Evolutionary conservation across 2,329 filamentous ascomycete genomes (phyloP).

Genomic region (Aplosporella prunicola): DNA sequence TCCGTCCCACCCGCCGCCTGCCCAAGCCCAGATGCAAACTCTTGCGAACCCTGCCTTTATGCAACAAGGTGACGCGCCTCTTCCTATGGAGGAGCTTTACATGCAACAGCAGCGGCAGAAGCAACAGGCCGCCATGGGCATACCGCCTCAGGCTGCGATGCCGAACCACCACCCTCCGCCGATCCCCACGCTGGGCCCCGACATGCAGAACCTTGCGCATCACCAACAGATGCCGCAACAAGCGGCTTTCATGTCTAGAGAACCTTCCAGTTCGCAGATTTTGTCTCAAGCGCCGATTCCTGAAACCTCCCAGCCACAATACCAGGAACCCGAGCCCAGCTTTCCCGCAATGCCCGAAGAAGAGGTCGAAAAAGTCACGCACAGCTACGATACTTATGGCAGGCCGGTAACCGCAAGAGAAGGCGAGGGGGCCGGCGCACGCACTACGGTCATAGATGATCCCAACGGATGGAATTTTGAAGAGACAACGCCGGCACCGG

Average conservation of each 20-base stretch:
- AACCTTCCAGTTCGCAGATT: conserved; percentile 33
- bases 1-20: conserved; percentile 51
- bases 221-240: conserved; percentile 30
- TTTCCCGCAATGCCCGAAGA: conserved; percentile 42
- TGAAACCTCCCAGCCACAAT: conserved; percentile 24
- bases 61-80: conserved; percentile 43
- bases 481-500: conserved; percentile 55
- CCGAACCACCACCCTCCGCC: conserved; percentile 56
- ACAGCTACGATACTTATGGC: conserved; percentile 50
- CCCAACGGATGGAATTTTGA: conserved; percentile 88
- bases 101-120: conserved; percentile 47
- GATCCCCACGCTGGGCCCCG: conserved; percentile 29
- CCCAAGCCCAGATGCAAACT: conserved; percentile 33
- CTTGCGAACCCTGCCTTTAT: conserved; percentile 31
- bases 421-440: conserved; percentile 23
- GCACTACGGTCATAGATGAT: conserved; percentile 41
- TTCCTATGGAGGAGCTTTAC: conserved; percentile 51
- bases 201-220: conserved; percentile 33
- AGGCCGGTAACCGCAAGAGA: conserved; percentile 40
- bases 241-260: conserved; percentile 36
- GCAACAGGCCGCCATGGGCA: conserved; percentile 32
- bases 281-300: conserved; percentile 18
- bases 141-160: conserved; percentile 30
- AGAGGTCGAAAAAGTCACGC: conserved; percentile 47
- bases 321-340: conserved; percentile 29